A percentile compares a stretch with the other conserved stretches of the same genome.
Conservation (phyloP, 352 stramenopile species). For the Salisapilia sapeloensis region DNA sequence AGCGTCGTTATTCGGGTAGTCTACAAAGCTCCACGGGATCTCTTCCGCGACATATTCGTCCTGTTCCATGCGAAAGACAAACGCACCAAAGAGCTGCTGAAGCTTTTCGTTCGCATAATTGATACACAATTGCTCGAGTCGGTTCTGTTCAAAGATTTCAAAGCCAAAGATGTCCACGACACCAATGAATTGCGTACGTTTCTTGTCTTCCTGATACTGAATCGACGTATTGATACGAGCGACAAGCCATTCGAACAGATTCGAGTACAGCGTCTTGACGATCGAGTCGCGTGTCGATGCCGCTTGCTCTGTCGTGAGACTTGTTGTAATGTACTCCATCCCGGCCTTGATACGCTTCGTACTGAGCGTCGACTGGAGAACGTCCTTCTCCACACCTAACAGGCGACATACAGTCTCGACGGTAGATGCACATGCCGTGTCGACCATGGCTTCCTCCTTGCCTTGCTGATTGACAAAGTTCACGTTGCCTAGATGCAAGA, state of each 20-base stretch:
- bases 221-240: conserved; percentile 86
- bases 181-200: conserved; percentile 68
- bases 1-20: conserved; percentile 77
- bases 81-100: conserved; percentile 65
- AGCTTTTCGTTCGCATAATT: conserved; percentile 83
- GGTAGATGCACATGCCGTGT: conserved; percentile 27
- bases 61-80: conserved; percentile 79
- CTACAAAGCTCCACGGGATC: conserved; percentile 80
- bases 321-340: conserved; percentile 57
- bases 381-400: conserved; percentile 39
- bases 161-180: conserved; percentile 87
- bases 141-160: conserved; percentile 85
- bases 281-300: conserved; percentile 67
- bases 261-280: conserved; percentile 78
- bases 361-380: conserved; percentile 41
- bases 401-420: conserved; percentile 71
- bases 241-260: conserved; percentile 91
- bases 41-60: conserved; percentile 68
- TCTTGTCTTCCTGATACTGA: conserved; percentile 49
- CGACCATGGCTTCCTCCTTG: conserved; percentile 42
- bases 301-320: conserved; percentile 43
- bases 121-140: conserved; percentile 81
- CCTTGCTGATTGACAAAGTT: conserved; percentile 50
- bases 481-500: conserved; percentile 81
- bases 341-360: conserved; percentile 71